Base-by-base conservation (phyloP, 148 eudicot species). In the Cornus kousa region DNA sequence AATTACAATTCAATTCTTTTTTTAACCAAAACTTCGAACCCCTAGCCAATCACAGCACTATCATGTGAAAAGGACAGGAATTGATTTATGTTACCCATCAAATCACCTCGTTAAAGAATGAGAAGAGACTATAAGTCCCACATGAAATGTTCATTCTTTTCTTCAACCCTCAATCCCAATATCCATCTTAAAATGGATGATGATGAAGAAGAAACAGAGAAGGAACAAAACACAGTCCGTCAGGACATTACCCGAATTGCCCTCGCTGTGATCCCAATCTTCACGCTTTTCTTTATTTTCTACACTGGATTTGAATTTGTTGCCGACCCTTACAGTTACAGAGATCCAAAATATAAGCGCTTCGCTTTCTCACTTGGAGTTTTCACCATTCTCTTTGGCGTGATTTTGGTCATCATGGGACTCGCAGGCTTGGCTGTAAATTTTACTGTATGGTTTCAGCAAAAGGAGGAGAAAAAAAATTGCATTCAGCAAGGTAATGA, bases 371-470 rank as follows among this genome's bases (percentile, higher is more conserved):
- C 81, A 28, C 70, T 86, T 4, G 90, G 90, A 68, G 76, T 71
- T 66, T 12, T 78, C 62, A 88, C 82, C 3, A 81, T 88, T 17
- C 78, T 80, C 32, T 80, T 86, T 13, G 88, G 90, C 39, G 65
- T 74, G 68, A 33, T 75, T 20, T 88, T 79, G 75, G 79, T 75
- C 71, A 48, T 76, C 59, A 48, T 83, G 31, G 87, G 88, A 75
- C 46, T 82, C 67, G 79, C 82, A 19, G 88, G 82, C 62, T 33
- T 83, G 35, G 87, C 77, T 32, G 57, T 80, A 69, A 85, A 84
- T 35, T 79, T 83, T 68, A 50, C 70, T 24, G 64, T 68, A 43
- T 70, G 74, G 80, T 24, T 66, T 50, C 70, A 40, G 35, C 48
- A 16, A 5, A 53, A 72, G 31, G 62, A 73, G 32, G 86, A 85